These are phyloP conservation scores for Chaetomium olivaceum DNA, from an alignment of 2,329 filamentous ascomycete genomes.

Conservation along the genomic window DNA sequence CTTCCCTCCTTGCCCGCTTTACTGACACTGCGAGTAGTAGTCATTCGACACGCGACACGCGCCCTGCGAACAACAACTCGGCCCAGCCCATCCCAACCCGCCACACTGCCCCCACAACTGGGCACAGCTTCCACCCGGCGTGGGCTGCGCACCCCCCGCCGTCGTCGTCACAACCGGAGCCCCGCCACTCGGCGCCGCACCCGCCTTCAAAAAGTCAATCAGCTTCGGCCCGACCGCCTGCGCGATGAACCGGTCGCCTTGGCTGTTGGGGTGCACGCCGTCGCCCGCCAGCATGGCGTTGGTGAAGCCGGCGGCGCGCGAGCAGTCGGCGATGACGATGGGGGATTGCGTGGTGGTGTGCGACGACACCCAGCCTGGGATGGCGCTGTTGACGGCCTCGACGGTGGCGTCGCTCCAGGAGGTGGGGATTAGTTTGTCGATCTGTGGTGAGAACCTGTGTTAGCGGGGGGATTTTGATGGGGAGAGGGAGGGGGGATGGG, in stretches of 20 bases:
- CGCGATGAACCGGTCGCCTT: conserved; percentile 41
- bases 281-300: conserved; percentile 39
- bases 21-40: conserved; percentile 24
- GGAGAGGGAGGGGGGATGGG: background rate
- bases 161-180: conserved; percentile 11
- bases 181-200: conserved; percentile 4
- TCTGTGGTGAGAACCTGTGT: conserved; percentile 31
- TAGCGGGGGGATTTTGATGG: background rate
- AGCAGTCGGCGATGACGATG: conserved; percentile 43
- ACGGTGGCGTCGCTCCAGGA: conserved; percentile 36
- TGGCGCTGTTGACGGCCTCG: conserved; percentile 40
- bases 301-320: conserved; percentile 38
- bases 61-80: conserved; percentile 23
- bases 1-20: background rate
- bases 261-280: conserved; percentile 44
- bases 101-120: conserved; percentile 21
- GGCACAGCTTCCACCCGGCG: conserved; percentile 6
- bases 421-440: conserved; percentile 45
- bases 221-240: conserved; percentile 35
- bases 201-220: conserved; percentile 20
- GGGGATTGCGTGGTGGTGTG: conserved; percentile 42
- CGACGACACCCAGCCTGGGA: conserved; percentile 42
- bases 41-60: conserved; percentile 21
- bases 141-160: conserved; percentile 4
- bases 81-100: conserved; percentile 18